Conservation (phyloP, 2,329 filamentous ascomycete genomes). For the Ambrosiella beaveri region DNA sequence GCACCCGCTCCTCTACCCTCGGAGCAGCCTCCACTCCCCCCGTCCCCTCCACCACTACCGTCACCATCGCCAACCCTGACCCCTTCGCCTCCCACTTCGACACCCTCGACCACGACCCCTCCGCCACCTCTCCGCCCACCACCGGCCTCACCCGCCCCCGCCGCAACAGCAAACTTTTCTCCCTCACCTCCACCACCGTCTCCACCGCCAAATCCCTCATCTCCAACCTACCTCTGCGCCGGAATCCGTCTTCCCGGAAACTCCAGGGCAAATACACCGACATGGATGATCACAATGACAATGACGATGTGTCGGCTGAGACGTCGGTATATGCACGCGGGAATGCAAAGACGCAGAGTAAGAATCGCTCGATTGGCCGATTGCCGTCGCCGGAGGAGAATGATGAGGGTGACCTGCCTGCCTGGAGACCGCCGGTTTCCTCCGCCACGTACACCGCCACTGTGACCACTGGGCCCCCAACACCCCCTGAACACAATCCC, state of each 20-base stretch:
- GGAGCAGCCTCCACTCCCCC: not conserved
- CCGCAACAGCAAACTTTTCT: conserved; percentile 58
- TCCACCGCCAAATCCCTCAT: conserved; percentile 10
- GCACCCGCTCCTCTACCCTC: not conserved
- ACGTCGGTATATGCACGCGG: not conserved
- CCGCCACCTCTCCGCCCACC: conserved; percentile 23
- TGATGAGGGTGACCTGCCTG: not conserved
- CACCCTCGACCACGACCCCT: conserved; percentile 30
- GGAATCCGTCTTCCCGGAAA: conserved; percentile 3
- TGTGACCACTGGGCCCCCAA: not conserved
- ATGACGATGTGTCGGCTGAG: not conserved
- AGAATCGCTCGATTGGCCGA: not conserved
- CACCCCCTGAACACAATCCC: not conserved
- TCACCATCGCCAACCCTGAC: not conserved
- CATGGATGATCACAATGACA: not conserved
- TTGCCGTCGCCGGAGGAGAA: not conserved
- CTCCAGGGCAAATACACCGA: conserved; percentile 7
- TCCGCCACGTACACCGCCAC: not conserved
- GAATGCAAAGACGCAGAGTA: not conserved
- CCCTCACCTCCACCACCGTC: conserved; percentile 30
- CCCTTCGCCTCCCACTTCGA: conserved; percentile 6
- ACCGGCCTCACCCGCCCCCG: conserved; percentile 51
- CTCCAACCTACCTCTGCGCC: conserved; percentile 10
- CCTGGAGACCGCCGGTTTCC: conserved; percentile 1
- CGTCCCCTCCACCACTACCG: not conserved